phyloP scores from a whole-genome alignment of 2,329 filamentous ascomycete species.

The Fusarium falciforme region DNA sequence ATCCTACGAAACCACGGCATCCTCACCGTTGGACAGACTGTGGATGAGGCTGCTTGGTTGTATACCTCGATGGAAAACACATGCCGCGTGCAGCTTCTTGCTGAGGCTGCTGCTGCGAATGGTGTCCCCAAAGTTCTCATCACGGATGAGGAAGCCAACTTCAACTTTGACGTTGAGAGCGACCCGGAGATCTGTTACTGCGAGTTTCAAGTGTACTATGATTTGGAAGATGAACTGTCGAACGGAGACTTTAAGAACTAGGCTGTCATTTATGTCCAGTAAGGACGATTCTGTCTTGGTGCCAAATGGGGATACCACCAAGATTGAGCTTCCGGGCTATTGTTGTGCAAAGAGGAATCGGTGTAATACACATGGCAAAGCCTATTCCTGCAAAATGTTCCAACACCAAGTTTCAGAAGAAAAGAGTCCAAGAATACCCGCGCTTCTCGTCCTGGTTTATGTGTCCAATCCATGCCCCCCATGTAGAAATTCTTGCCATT shows the following conservation, averaged over 20 bases:
- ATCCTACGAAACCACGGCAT: constrained; percentile 79
- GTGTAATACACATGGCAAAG: not conserved
- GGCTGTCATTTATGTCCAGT: not conserved
- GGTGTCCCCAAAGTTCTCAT: constrained; percentile 52
- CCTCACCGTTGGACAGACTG: constrained; percentile 74
- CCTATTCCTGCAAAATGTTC: not conserved
- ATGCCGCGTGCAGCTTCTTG: constrained; percentile 59
- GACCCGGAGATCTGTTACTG: constrained; percentile 43
- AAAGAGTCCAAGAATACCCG: not conserved
- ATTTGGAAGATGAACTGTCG: constrained; percentile 39
- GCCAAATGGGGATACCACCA: not conserved
- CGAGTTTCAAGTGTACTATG: constrained; percentile 44
- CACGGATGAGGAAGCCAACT: constrained; percentile 55
- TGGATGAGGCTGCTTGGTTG: constrained; percentile 79
- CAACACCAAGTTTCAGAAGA: not conserved
- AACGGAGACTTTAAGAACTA: constrained; percentile 41
- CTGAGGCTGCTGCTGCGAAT: constrained; percentile 45
- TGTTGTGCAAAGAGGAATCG: not conserved
- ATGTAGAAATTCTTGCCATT: no score
- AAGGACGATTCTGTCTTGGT: not conserved
- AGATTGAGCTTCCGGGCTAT: not conserved
- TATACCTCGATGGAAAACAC: constrained; percentile 75
- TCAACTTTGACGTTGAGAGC: constrained; percentile 47
- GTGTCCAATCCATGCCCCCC: not conserved
- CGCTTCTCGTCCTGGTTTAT: not conserved